Conservation (phyloP, 257 asterid genomes). For the Nicotiana otophora region DNA sequence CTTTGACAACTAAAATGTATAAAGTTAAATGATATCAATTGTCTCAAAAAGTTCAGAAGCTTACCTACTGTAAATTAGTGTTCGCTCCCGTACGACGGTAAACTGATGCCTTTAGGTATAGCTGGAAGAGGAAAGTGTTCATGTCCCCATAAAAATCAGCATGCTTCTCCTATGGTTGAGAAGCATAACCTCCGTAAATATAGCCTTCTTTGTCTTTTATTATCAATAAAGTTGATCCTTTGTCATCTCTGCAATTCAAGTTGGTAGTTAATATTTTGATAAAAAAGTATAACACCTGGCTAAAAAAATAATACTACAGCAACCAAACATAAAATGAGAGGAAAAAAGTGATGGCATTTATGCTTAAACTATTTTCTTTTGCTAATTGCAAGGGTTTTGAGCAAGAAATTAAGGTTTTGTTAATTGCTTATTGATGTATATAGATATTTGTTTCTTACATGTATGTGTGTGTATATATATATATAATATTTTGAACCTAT, state of each 20-base stretch:
- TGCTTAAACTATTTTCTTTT: too few species aligned
- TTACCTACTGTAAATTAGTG: slow-evolving; percentile 85
- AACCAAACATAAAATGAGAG: too few species aligned
- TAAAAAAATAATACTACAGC: background rate
- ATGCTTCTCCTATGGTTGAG: slow-evolving; percentile 63
- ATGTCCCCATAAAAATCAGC: slow-evolving; percentile 57
- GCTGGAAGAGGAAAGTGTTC: slow-evolving; percentile 79
- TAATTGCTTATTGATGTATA: too few species aligned
- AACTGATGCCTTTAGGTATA: slow-evolving; percentile 66
- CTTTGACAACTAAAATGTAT: too few species aligned
- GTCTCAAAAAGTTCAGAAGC: background rate
- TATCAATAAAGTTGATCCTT: slow-evolving; percentile 64
- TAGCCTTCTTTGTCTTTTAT: slow-evolving; percentile 78
- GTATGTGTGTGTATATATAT: too few species aligned
- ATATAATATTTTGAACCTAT: too few species aligned
- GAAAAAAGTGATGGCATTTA: too few species aligned
- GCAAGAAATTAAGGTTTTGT: too few species aligned
- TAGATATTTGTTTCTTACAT: too few species aligned
- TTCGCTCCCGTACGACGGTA: slow-evolving; percentile 87
- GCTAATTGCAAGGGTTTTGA: too few species aligned
- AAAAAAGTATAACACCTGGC: background rate
- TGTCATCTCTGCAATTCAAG: slow-evolving; percentile 56
- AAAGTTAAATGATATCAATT: too few species aligned
- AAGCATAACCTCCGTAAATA: slow-evolving; percentile 88
- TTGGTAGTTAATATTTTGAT: background rate